Conservation (phyloP, 345 rosid genomes). For the Rhodamnia rubescens region DNA sequence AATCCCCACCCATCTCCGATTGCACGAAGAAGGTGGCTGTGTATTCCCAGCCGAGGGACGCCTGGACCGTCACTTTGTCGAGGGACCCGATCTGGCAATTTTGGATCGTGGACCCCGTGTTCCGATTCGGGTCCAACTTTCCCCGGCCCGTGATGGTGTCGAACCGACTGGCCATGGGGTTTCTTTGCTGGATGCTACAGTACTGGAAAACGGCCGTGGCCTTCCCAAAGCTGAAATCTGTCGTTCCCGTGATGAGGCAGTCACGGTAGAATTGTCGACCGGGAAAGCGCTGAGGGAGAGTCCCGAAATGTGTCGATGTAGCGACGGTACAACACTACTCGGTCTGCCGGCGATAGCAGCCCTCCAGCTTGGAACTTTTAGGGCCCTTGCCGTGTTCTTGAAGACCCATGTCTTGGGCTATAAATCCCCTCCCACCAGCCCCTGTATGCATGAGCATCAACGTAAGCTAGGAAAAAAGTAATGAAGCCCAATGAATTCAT, state of each 20-base stretch:
- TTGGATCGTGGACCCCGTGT: conserved; percentile 18
- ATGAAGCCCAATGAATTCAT: neutral
- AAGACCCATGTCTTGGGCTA: conserved; percentile 22
- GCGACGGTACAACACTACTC: conserved; percentile 14
- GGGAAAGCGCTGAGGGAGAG: conserved; percentile 10
- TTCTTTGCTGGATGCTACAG: conserved; percentile 8
- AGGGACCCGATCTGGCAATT: conserved; percentile 3
- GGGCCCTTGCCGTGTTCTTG: conserved; percentile 19
- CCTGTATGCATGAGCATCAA: neutral
- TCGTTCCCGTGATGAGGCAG: conserved; percentile 9
- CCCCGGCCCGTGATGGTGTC: conserved; percentile 16
- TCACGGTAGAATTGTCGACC: conserved; percentile 15
- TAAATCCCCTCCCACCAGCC: conserved; percentile 19
- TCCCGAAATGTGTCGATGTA: conserved; percentile 19
- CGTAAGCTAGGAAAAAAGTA: neutral
- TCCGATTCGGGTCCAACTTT: conserved; percentile 20
- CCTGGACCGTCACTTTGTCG: neutral
- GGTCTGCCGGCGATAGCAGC: conserved; percentile 12
- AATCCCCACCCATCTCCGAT: conserved; percentile 7
- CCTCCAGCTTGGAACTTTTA: conserved; percentile 26
- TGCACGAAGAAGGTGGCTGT: conserved; percentile 21
- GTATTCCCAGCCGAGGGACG: conserved; percentile 20
- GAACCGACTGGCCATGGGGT: conserved; percentile 8
- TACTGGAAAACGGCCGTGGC: conserved; percentile 13
- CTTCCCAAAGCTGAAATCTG: conserved; percentile 21